Conservation (phyloP, 768 basidiomycete species). For the Baorangia bicolor region DNA sequence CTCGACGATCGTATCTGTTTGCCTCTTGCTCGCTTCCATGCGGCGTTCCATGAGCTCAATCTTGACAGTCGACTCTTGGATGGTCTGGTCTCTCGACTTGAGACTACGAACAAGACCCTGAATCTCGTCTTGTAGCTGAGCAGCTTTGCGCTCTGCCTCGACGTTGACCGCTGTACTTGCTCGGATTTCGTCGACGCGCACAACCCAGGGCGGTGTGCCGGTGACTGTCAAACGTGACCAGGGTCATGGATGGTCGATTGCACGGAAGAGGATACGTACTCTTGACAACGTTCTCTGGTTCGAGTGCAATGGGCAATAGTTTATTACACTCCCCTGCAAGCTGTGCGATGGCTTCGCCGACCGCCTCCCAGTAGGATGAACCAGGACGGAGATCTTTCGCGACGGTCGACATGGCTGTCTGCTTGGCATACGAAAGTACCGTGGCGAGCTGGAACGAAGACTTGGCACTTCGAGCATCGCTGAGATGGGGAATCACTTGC, state of each 20-base stretch:
- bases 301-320: slow-evolving; percentile 68
- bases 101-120: slow-evolving; percentile 82
- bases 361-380: slow-evolving; percentile 72
- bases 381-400: slow-evolving; percentile 67
- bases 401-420: slow-evolving; percentile 70
- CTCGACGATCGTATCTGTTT: slow-evolving; percentile 78
- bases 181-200: slow-evolving; percentile 80
- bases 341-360: slow-evolving; percentile 65
- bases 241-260: background rate
- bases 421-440: slow-evolving; percentile 67
- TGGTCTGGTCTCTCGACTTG: slow-evolving; percentile 83
- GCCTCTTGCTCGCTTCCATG: slow-evolving; percentile 88
- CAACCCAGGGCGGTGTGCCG: slow-evolving; percentile 82
- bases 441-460: slow-evolving; percentile 71
- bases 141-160: slow-evolving; percentile 88
- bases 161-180: slow-evolving; percentile 80
- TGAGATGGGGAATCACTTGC: slow-evolving; percentile 82
- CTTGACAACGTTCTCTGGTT: slow-evolving; percentile 75
- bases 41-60: slow-evolving; percentile 94
- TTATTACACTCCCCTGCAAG: slow-evolving; percentile 70
- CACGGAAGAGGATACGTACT: slow-evolving; percentile 45
- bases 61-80: slow-evolving; percentile 88
- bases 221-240: slow-evolving; percentile 46
- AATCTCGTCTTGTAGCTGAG: slow-evolving; percentile 85
- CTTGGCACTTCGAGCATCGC: slow-evolving; percentile 77